Percentiles rank a stretch among this genome's conserved stretches.
Evolutionary conservation across 305 asterid species (phyloP).

Genomic region (Fraxinus latifolia): DNA sequence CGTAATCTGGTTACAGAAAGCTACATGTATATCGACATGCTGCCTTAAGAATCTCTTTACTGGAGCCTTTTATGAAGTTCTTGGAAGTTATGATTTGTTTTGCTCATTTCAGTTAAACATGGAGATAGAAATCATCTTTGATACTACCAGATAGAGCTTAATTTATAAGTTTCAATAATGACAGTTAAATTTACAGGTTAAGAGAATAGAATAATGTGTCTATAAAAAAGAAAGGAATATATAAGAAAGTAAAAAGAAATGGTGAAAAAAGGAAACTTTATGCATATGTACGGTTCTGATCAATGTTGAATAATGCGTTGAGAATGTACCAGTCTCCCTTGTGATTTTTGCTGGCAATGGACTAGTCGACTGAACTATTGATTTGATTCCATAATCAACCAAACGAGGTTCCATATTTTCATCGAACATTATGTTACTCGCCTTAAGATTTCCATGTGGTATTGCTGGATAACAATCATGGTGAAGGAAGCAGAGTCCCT

Average conservation of each 20-base stretch:
- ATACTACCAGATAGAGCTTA: neutral
- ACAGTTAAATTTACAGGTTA: neutral
- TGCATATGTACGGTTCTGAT: neutral
- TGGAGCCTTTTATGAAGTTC: neutral
- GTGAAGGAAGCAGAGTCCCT: slow-evolving; percentile 74
- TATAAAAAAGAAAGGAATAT: neutral
- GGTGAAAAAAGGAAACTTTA: neutral
- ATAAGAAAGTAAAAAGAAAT: neutral
- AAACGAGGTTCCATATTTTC: slow-evolving; percentile 85
- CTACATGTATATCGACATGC: neutral
- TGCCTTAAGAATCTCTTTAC: neutral
- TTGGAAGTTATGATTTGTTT: neutral
- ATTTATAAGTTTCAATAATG: neutral
- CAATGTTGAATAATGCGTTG: neutral
- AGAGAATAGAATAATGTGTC: neutral
- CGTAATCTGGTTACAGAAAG: neutral
- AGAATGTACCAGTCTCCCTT: slow-evolving; percentile 53
- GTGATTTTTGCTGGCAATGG: slow-evolving; percentile 25
- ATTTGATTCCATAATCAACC: slow-evolving; percentile 64
- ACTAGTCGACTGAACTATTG: slow-evolving; percentile 36
- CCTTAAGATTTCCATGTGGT: slow-evolving; percentile 73
- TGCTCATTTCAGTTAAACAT: neutral
- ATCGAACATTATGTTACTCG: slow-evolving; percentile 64
- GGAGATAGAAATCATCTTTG: neutral
- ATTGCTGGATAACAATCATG: slow-evolving; percentile 75